A percentile compares a stretch with the other conserved stretches of the same genome.
phyloP scores from a whole-genome alignment of 768 basidiomycete species.

The Ramaria rubella region DNA sequence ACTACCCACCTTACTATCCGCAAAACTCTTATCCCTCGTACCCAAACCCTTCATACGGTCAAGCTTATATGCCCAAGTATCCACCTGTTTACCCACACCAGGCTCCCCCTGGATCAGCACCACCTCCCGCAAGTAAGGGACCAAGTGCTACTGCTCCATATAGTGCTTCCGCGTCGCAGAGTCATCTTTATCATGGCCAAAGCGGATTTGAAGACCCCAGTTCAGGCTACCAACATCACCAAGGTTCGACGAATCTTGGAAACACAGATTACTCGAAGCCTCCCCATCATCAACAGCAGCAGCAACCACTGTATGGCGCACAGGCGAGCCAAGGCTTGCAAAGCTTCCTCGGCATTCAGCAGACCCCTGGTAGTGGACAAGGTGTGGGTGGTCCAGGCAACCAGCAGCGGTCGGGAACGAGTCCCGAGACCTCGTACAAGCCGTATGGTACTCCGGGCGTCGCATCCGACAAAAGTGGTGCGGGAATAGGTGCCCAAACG shows the following conservation, averaged over 20 bases:
- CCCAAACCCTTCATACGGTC: constrained; percentile 60
- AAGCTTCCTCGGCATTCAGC: constrained; percentile 39
- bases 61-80: constrained; percentile 37
- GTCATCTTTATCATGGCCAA: constrained; percentile 8
- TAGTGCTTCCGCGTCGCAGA: constrained; percentile 7
- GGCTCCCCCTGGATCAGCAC: constrained; percentile 58
- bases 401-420: constrained; percentile 39
- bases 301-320: constrained; percentile 37
- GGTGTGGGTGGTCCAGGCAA: constrained; percentile 38
- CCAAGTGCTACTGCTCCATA: constrained; percentile 46
- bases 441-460: constrained; percentile 44
- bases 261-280: constrained; percentile 45
- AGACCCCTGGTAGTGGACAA: constrained; percentile 62
- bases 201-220: constrained; percentile 8
- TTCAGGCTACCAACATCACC: constrained; percentile 42
- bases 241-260: constrained; percentile 42
- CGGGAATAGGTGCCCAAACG: constrained; percentile 37
- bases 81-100: constrained; percentile 63
- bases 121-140: constrained; percentile 63
- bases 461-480: constrained; percentile 25
- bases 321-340: constrained; percentile 38
- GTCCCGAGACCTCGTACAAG: constrained; percentile 71
- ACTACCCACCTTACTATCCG: constrained; percentile 62
- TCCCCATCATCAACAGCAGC: constrained; percentile 52
- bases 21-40: constrained; percentile 34